Evolutionary conservation across 1,284 basidiomycete species (phyloP).

Genomic region (Trametes hirsuta): DNA sequence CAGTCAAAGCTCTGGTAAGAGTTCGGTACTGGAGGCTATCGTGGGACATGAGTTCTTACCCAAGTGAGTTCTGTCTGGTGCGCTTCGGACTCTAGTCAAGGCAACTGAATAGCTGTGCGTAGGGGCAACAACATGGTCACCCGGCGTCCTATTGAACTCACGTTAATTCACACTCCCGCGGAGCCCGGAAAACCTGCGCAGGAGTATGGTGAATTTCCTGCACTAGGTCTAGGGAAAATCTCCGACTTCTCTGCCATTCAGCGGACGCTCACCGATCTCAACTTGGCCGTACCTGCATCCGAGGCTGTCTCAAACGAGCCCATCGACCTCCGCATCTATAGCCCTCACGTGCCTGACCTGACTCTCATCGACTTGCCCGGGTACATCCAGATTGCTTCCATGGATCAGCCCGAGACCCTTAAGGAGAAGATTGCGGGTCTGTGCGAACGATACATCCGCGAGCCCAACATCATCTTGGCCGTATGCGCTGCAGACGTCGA

Average conservation of each 20-base stretch:
- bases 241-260: conserved; percentile 91
- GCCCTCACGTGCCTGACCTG: conserved; percentile 94
- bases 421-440: conserved; percentile 91
- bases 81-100: conserved; percentile 12
- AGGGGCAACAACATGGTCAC: conserved; percentile 99
- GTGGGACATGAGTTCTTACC: conserved; percentile 98
- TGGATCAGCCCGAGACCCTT: conserved; percentile 95
- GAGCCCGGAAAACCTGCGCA: conserved; percentile 58
- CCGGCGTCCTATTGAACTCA: conserved; percentile 95
- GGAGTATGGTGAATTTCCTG: conserved; percentile 96
- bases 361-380: conserved; percentile 97
- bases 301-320: conserved; percentile 94
- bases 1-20: conserved; percentile 98
- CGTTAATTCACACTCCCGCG: conserved; percentile 88
- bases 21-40: conserved; percentile 95
- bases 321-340: conserved; percentile 96
- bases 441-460: conserved; percentile 96
- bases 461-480: conserved; percentile 97
- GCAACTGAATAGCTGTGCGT: conserved; percentile 10
- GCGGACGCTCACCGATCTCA: conserved; percentile 92
- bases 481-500: conserved; percentile 99
- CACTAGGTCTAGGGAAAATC: conserved; percentile 86
- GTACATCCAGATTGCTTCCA: conserved; percentile 93
- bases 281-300: conserved; percentile 87
- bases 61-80: conserved; percentile 63